phyloP scores from a whole-genome alignment of 768 basidiomycete genomes.

The Termitomyces sp. region DNA sequence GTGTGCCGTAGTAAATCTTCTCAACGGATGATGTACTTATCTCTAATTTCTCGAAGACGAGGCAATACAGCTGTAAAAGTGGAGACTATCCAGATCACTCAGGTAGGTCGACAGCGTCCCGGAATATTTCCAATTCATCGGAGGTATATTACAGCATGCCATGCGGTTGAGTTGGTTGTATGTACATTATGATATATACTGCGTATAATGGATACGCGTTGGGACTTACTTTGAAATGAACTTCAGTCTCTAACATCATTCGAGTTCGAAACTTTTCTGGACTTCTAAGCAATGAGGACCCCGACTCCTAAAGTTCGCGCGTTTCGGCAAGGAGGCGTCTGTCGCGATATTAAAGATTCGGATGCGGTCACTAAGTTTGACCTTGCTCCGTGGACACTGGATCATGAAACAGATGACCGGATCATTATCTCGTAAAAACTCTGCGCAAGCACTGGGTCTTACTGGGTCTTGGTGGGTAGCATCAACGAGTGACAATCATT shows the following conservation, averaged over 20 bases:
- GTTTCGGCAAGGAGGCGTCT: not conserved
- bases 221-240: not conserved
- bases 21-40: not conserved
- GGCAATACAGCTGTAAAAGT: conserved; percentile 21
- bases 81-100: conserved; percentile 18
- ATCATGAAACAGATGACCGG: conserved; percentile 7
- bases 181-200: not conserved
- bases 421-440: not conserved
- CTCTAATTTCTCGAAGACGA: conserved; percentile 1
- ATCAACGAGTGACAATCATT: not conserved
- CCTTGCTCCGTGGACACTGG: not conserved
- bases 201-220: not conserved
- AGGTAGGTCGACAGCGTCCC: conserved; percentile 9
- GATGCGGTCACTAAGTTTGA: not conserved
- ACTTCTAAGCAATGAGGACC: not conserved
- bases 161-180: conserved; percentile 1
- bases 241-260: not conserved
- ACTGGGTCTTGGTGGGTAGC: not conserved
- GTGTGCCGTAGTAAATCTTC: conserved; percentile 17
- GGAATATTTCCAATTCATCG: not conserved
- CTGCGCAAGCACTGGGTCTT: not conserved
- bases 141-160: conserved; percentile 13
- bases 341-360: not conserved
- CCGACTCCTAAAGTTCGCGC: not conserved
- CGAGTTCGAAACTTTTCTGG: not conserved